Evolutionary conservation across 2,329 filamentous ascomycete genomes (phyloP).

Genomic region (Clonostachys rosea): DNA sequence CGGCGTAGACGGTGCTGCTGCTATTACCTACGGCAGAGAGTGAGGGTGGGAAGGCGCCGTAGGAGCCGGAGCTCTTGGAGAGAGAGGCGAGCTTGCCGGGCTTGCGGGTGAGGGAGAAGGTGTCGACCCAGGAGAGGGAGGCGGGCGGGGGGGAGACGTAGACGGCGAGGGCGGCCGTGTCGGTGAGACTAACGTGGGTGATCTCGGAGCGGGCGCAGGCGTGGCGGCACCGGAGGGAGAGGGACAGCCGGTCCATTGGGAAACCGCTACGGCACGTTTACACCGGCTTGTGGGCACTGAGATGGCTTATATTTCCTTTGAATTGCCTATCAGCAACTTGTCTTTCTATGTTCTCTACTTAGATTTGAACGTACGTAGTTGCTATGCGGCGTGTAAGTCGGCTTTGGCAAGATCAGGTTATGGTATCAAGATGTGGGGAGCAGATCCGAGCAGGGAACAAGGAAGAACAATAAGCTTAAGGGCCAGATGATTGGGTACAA

Average conservation of each 20-base stretch:
- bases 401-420: no score
- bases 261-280: neutral
- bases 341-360: no score
- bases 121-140: slow-evolving; percentile 26
- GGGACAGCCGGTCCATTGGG: slow-evolving; percentile 2
- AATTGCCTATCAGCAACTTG: no score
- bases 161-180: slow-evolving; percentile 18
- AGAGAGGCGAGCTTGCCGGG: slow-evolving; percentile 5
- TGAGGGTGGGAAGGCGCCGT: slow-evolving; percentile 18
- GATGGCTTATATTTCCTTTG: no score
- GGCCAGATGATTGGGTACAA: no score
- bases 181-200: slow-evolving; percentile 20
- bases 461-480: no score
- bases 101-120: slow-evolving; percentile 17
- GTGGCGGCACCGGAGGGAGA: slow-evolving; percentile 18
- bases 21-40: neutral
- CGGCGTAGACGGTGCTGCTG: slow-evolving; percentile 10
- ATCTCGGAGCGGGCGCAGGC: slow-evolving; percentile 21
- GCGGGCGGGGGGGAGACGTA: slow-evolving; percentile 17
- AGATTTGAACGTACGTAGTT: no score
- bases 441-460: no score
- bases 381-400: no score
- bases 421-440: no score
- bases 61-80: slow-evolving; percentile 21
- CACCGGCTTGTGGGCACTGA: neutral